Base-by-base conservation (phyloP, 2,329 filamentous ascomycete species). In the Sporothrix pallida region DNA sequence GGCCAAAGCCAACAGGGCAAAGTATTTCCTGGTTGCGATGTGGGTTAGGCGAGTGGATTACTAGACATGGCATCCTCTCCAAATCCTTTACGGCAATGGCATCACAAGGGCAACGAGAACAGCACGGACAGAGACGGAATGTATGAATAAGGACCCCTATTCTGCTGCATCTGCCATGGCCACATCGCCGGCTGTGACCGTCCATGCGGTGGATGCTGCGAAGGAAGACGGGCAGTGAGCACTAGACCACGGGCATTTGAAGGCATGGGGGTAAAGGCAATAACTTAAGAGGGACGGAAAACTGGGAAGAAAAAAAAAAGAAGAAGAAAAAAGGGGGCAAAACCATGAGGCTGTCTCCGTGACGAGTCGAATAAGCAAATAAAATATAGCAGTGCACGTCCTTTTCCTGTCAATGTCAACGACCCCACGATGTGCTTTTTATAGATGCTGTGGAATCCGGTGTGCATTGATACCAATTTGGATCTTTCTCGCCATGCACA, bases 401-500 rank as follows among this genome's bases (percentile, higher is more conserved):
- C 26, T 37, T 23, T 17, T 17, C 26, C 13, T 60, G 56, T n/a
- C 26, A 60, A 56, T 37, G 31, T 5, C 9, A 60, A 56, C 4
- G 17, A 15, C 26, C 56, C 56, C 56, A 60, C 26, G 56, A 60
- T 26, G 13, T 5, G 26, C 13, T 60, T 60, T 17, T 42, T 17
- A 37, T 31, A 58, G 56, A 37, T 3, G 56, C 56, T 37, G 56
- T 60, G 37, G 60, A 46, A 46, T 65, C 60, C 17, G 60, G 60
- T 65, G 60, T 65, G 60, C 60, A 65, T 65, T 65, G 60, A 46
- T 17, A 65, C n/a, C 60, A 46, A 15, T 46, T 23, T 46, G 12
- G 60, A 12, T 46, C 60, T 65, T 46, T 65, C 17, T 23, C 23
- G n/a, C 20, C 31, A 23, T 65, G n/a, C 4, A 23, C 37, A 23